Evolutionary conservation across 805 yeast genomes (phyloP), one percentile per base, ranked within the genome.

Genomic region (Teunomyces cretensis): DNA sequence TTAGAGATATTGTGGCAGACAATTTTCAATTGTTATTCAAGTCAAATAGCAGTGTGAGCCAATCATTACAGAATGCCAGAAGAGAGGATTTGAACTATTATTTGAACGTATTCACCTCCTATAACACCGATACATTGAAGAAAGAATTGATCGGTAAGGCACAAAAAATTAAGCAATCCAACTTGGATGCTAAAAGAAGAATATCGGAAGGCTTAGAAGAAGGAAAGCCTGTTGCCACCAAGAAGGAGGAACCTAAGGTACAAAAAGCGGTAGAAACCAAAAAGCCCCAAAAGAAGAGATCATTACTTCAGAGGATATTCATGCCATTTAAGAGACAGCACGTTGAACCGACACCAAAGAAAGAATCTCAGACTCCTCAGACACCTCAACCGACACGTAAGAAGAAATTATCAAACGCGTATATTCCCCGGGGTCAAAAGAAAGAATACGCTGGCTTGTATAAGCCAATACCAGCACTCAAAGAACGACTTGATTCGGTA

Each of bases 341-440:
- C 7, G 13, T 9, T 9, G 19, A 30, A 31, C 41, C 32, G 2
- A 39, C 19, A 11, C 33, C 14, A 1, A 14, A 30, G n/a, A n/a
- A n/a, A n/a, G n/a, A n/a, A n/a, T n/a, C n/a, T n/a, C n/a, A n/a
- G n/a, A n/a, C n/a, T n/a, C n/a, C n/a, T n/a, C n/a, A n/a, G n/a
- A 41, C 22, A 46, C 42, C 16, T n/a, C 37, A 35, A 3, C 24
- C 39, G 4, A 27, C 9, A 16, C 39, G 19, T 11, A 38, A 37
- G 6, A 44, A 43, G 19, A 48, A 47, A 33, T 53, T 54, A 2
- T 41, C 58, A 5, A 41, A 56, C 38, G 51, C 61, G 2, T 49
- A 47, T 14, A 57, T 61, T 24, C 67, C 67, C 0, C 44, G 53
- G 11, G 69, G 69, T 2, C 45, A 52, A 13, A 55, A 56, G 44